Conservation (phyloP, 345 rosid species). For the Gossypium anomalum region DNA sequence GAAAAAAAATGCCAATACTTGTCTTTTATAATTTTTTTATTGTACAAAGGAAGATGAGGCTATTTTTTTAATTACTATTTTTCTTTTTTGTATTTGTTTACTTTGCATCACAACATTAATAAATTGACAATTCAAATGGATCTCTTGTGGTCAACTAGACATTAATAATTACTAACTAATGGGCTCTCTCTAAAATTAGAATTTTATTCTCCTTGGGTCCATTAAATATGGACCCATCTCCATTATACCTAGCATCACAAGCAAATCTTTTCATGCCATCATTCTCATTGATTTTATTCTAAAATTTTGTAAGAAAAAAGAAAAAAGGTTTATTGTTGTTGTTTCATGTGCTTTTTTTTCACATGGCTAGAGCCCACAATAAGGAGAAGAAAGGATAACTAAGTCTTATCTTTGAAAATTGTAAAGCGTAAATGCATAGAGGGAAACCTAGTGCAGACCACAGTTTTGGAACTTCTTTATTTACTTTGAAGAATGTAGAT, state of each 20-base stretch:
- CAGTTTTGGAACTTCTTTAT: not conserved
- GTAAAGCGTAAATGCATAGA: not conserved
- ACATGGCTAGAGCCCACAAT: conserved; percentile 42
- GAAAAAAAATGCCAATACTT: conserved; percentile 15
- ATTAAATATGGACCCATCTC: conserved; percentile 30
- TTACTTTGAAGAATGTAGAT: not conserved
- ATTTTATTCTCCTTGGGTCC: conserved; percentile 25
- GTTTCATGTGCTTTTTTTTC: conserved; percentile 29
- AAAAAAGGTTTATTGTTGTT: not conserved
- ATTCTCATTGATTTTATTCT: conserved; percentile 1
- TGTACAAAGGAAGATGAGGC: conserved; percentile 56
- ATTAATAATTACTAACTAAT: conserved; percentile 23
- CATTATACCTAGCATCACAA: conserved; percentile 14
- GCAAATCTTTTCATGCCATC: conserved; percentile 15
- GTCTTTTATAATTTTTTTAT: conserved; percentile 13
- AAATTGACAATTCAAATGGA: conserved; percentile 21
- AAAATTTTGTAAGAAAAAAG: not conserved
- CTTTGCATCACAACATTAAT: conserved; percentile 6
- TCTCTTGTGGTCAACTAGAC: not conserved
- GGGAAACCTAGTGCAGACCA: not conserved
- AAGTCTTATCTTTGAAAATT: conserved; percentile 12
- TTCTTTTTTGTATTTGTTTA: not conserved
- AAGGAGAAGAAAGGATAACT: not conserved
- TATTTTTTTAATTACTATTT: conserved; percentile 14
- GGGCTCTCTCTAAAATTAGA: conserved; percentile 20